phyloP scores from a whole-genome alignment of 2,329 filamentous ascomycete species.

The Penicillium sp. region DNA sequence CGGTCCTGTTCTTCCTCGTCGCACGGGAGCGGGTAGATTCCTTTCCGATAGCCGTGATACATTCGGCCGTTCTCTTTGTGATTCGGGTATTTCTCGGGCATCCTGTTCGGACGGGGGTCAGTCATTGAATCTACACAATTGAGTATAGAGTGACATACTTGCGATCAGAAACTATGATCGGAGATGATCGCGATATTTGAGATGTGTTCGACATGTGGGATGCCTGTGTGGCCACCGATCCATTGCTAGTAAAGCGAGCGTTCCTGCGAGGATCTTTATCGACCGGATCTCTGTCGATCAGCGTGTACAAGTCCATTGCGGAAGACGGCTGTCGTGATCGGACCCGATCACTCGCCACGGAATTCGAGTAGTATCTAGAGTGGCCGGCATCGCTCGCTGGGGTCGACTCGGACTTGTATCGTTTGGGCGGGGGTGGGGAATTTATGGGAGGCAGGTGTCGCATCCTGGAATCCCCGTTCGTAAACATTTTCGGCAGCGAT shows the following conservation, averaged over 20 bases:
- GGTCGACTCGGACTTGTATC: conserved; percentile 28
- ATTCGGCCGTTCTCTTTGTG: conserved; percentile 67
- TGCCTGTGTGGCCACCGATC: conserved; percentile 28
- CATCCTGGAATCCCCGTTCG: conserved; percentile 14
- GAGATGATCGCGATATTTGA: conserved; percentile 18
- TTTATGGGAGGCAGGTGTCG: conserved; percentile 21
- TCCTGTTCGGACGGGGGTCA: conserved; percentile 23
- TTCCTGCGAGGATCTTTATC: conserved; percentile 22
- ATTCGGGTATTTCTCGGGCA: conserved; percentile 39
- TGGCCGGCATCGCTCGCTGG: conserved; percentile 25
- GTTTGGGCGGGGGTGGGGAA: conserved; percentile 23
- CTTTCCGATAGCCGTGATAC: conserved; percentile 67
- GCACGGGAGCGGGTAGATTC: conserved; percentile 74
- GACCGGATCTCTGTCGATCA: conserved; percentile 33
- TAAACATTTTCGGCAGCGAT: conserved; percentile 7
- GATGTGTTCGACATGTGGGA: conserved; percentile 23
- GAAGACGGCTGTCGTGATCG: conserved; percentile 38
- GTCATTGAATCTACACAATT: background rate
- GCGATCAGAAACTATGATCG: conserved; percentile 22
- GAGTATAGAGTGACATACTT: conserved; percentile 15
- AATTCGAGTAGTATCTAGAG: conserved; percentile 26
- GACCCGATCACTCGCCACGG: conserved; percentile 28
- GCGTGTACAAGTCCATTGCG: conserved; percentile 38
- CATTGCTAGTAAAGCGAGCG: conserved; percentile 32
- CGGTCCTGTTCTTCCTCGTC: conserved; percentile 76